Conservation (phyloP, 2,329 filamentous ascomycete genomes). For the Colletotrichum viniferum region DNA sequence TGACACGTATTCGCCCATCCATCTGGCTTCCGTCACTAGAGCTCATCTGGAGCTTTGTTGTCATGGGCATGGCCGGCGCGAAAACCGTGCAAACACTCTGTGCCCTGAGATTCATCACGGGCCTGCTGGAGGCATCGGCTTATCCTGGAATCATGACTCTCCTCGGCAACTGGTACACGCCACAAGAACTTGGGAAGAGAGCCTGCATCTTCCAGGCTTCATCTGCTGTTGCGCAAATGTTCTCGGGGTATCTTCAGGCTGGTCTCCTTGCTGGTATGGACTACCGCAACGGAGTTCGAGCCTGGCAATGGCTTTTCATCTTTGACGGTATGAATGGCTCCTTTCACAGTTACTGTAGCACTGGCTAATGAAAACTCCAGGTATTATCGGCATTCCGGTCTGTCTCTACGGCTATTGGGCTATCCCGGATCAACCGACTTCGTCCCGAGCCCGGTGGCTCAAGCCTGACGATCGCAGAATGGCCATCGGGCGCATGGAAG, state of each 20-base stretch:
- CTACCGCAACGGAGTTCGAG: conserved; percentile 37
- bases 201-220: conserved; percentile 45
- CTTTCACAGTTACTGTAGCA: too few relatives aligned
- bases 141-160: conserved; percentile 42
- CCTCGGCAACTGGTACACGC: conserved; percentile 49
- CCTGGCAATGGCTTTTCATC: conserved; percentile 52
- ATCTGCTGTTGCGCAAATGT: conserved; percentile 42
- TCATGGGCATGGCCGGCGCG: conserved; percentile 41
- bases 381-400: conserved; percentile 34
- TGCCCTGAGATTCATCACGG: conserved; percentile 48
- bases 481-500: conserved; percentile 33
- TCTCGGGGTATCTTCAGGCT: conserved; percentile 47
- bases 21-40: conserved; percentile 42
- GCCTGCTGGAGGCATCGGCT: conserved; percentile 40
- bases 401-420: conserved; percentile 35
- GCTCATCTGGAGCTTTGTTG: conserved; percentile 35
- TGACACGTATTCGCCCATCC: conserved; percentile 42
- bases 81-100: conserved; percentile 40
- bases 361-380: not conserved
- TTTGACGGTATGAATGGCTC: conserved; percentile 45
- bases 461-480: conserved; percentile 28
- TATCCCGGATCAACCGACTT: conserved; percentile 36
- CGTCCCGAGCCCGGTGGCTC: conserved; percentile 31
- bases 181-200: conserved; percentile 45
- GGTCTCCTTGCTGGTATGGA: conserved; percentile 44